Base-by-base conservation (phyloP, 495 filamentous ascomycete species). In the Cudoniella acicularis region DNA sequence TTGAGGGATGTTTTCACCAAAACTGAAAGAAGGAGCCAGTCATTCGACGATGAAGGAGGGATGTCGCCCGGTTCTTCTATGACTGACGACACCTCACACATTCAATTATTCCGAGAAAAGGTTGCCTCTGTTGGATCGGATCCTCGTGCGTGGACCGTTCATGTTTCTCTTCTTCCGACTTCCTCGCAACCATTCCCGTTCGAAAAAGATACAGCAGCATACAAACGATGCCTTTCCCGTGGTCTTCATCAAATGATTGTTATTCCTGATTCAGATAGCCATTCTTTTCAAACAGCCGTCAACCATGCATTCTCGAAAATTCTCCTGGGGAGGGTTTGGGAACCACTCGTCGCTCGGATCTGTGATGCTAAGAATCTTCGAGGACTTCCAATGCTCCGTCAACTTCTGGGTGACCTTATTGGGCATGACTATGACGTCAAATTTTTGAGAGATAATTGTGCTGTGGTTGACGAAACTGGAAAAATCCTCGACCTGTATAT, bases 191-290 rank as follows among this genome's bases (percentile, higher is more conserved):
- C 79, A 30, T 80, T 83, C 64, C 80, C 80, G 8, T 83, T 83
- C 67, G 80, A 83, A 71, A 78, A 80, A 67, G 79, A 81, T 59
- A 83, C 80, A 36, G 77, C 73, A 49, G 79, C 79, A 4, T 83
- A 83, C 67, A 80, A 82, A 64, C 72, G 80, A 22, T 83, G 80
- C 55, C 69, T 83, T 16, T 82, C 80, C 26, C 77, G 80, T 18
- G 80, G 79, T 17, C 74, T 80, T 49, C 80, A 82, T 67, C 79
- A 73, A 57, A 72, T 80, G 65, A 72, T 81, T 22, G 77, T 73
- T 21, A 69, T 83, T 18, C 69, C 71, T 36, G 78, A 76, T 22
- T 71, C 71, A 25, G 75, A 77, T 61, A 73, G 72, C 53, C 63
- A 69, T 46, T 79, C 78, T 30, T 80, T 83, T 67, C 66, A 42